phyloP scores from a whole-genome alignment of 2,329 filamentous ascomycete genomes.

The Talaromyces islandicus region DNA sequence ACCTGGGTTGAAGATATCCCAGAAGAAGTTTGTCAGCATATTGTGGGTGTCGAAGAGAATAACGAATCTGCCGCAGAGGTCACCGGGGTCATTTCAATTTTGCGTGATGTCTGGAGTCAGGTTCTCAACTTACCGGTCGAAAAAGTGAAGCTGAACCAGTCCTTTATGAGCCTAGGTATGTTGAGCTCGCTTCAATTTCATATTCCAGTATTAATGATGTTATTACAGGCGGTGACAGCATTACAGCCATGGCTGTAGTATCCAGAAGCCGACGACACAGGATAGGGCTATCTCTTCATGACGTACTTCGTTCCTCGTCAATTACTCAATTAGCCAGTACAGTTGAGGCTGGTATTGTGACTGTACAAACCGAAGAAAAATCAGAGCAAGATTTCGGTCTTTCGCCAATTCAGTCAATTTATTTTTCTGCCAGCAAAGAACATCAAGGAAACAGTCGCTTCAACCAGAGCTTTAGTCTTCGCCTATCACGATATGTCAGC shows the following conservation, averaged over 20 bases:
- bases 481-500: slow-evolving; percentile 18
- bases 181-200: background rate
- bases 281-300: slow-evolving; percentile 26
- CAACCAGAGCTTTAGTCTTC: slow-evolving; percentile 11
- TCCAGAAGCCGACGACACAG: slow-evolving; percentile 31
- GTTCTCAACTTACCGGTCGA: slow-evolving; percentile 6
- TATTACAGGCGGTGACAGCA: slow-evolving; percentile 31
- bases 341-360: slow-evolving; percentile 15
- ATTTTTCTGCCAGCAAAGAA: slow-evolving; percentile 19
- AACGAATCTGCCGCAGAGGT: slow-evolving; percentile 14
- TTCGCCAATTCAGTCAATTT: slow-evolving; percentile 30
- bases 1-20: slow-evolving; percentile 7
- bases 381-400: slow-evolving; percentile 22
- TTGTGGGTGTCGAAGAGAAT: slow-evolving; percentile 14
- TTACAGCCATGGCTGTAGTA: slow-evolving; percentile 34
- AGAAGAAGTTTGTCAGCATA: slow-evolving; percentile 31
- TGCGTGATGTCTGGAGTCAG: slow-evolving; percentile 28
- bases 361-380: slow-evolving; percentile 18
- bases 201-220: background rate
- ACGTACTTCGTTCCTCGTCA: slow-evolving; percentile 28
- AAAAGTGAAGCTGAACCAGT: slow-evolving; percentile 3
- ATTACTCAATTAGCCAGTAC: slow-evolving; percentile 24
- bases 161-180: slow-evolving; percentile 10
- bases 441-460: slow-evolving; percentile 18
- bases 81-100: slow-evolving; percentile 14